Base-by-base conservation (phyloP, 176 grass and related monocot species). In the Oryza meridionalis region DNA sequence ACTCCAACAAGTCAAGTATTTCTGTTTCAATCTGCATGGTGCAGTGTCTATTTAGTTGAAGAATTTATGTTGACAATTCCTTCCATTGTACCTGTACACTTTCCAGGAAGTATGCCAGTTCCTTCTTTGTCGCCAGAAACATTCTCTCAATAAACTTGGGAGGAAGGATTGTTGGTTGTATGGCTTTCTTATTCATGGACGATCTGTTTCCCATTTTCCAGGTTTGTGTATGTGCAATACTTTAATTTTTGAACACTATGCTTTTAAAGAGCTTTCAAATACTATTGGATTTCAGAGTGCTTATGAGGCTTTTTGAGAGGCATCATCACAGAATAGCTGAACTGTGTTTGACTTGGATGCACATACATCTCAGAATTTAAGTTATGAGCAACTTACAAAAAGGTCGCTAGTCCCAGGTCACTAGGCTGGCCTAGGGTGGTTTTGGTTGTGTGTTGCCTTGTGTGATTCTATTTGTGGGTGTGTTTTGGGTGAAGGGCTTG, bases 131-230 rank as follows among this genome's bases (percentile, higher is more conserved):
- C 43, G 47, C 58, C 38, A 80, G 69, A 70, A 85, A 87, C 29
- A 1, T 82, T 93, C 82, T 93, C 79, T 96, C 88, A 81, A 82
- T 83, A 71, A 79, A 65, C 72, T 87, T 93, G 33, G 70, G 45
- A 68, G 94, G 86, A 70, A 64, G 74, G 79, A 66, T 85, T 22
- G 69, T 70, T 76, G 91, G 86, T 80, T 87, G 72, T 70, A 73
- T 85, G 63, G 65, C 77, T 84, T 88, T 87, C 49, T 77, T 93
- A 63, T 96, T 73, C 88, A 84, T 87, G 81, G 86, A 96, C 51
- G 94, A 96, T 79, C 44, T 96, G 40, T 82, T 86, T 51, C 83
- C 79, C 43, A 75, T 92, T 85, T 88, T 81, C 45, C 90, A 95
- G 92, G 92, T 94, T 31, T 71, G 85, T 70, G 58, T 19, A 40